Evolutionary conservation across 495 filamentous ascomycete species (phyloP), one percentile per base, ranked within the genome.

Genomic region (Bombardia bombarda): DNA sequence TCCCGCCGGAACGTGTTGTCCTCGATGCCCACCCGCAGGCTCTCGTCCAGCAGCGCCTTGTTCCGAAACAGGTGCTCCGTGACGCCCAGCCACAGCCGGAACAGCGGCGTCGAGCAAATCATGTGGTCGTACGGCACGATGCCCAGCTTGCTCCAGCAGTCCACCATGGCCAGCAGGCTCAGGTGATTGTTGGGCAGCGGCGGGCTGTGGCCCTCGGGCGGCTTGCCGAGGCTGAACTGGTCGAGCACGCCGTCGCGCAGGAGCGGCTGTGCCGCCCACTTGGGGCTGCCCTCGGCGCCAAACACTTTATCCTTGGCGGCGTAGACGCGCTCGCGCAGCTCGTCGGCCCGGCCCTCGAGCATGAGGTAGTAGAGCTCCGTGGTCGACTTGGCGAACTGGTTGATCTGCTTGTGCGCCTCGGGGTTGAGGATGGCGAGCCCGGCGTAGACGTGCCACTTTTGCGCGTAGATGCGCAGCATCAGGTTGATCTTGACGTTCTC

Each of bases 401-500:
- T 72, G 56, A 98, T 97, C 61, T 98, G 92, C 61, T 80, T 70
- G 58, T 87, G 86, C 2, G 92, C 92, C 18, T 84, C 79, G 4
- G 90, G 89, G 60, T 98, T 98, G 30, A 98, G 74, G 61, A 98
- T 98, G 5, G 93, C 92, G 6, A 98, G 80, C 3, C 92, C 92
- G 24, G 92, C 92, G 61, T 98, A 98, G 42, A 98, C 92, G 64
- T 98, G 92, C 92, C 92, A 98, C 63, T 96, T 97, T 62, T 94
- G 93, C 45, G 84, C 82, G 67, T 96, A 98, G 62, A 98, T 98
- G 52, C 92, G 87, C 47, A 98, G 66, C 30, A 87, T 97, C 47
- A 96, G 79, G 63, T 98, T 98, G 65, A 96, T 96, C 69, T 98
- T 98, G 57, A 97, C 87, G 64, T 98, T 98, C 68, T 98, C 92